Percentiles rank a stretch among this genome's conserved stretches.
These are phyloP conservation scores for Pseudogymnoascus sp. DNA, from an alignment of 2,329 filamentous ascomycete genomes.

Conservation along the genomic window DNA sequence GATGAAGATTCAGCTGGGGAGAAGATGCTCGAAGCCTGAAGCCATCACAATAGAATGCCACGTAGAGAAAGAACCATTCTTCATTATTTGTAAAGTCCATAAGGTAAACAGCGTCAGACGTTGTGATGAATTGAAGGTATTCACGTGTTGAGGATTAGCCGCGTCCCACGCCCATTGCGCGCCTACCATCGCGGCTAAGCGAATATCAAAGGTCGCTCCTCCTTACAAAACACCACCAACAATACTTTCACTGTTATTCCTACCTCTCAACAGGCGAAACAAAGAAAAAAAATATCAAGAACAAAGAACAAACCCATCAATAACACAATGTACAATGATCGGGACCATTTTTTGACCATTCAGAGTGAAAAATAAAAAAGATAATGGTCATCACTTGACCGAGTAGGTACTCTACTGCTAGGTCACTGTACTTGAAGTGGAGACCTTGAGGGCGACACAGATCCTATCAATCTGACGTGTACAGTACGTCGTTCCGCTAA, in stretches of 20 bases:
- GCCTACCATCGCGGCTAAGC: background rate
- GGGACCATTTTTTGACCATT: background rate
- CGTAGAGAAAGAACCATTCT: background rate
- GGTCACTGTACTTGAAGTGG: background rate
- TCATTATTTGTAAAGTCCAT: background rate
- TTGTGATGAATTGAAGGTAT: background rate
- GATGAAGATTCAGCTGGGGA: background rate
- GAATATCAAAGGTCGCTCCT: background rate
- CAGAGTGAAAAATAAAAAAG: background rate
- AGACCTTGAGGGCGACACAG: background rate
- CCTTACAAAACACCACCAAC: background rate
- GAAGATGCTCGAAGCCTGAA: background rate
- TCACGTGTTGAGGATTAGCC: background rate
- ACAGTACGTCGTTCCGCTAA: background rate
- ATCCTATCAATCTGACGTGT: background rate
- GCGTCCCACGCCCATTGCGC: background rate
- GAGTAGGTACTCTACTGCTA: background rate
- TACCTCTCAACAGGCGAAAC: background rate
- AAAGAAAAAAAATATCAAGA: background rate
- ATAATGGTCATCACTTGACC: background rate
- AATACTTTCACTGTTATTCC: background rate
- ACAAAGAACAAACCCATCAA: background rate
- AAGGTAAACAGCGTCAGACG: background rate
- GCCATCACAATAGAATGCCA: background rate
- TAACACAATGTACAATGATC: background rate